Conservation (phyloP, 495 filamentous ascomycete species). For the Hypomontagnella monticulosa region DNA sequence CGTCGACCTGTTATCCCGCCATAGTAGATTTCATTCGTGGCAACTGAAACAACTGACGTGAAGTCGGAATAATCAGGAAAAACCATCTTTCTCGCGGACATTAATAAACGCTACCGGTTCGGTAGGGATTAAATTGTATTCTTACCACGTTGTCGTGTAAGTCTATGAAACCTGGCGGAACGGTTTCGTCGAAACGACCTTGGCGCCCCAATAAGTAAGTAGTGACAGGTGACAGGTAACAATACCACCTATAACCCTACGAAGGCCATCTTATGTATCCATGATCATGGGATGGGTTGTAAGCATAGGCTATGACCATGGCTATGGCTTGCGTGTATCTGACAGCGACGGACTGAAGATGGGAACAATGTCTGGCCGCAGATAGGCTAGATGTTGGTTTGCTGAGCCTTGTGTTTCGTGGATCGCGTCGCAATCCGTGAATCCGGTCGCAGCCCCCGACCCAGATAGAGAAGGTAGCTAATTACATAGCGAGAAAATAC, state of each 20-base stretch:
- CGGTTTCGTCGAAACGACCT: constrained; percentile 16
- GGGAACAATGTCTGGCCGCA: constrained; percentile 12
- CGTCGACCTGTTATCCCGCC: background rate
- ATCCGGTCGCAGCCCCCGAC: constrained; percentile 29
- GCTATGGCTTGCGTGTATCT: constrained; percentile 20
- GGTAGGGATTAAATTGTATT: constrained; percentile 17
- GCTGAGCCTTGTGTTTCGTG: constrained; percentile 31
- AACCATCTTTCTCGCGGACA: constrained; percentile 4
- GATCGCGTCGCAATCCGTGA: constrained; percentile 36
- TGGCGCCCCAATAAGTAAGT: constrained; percentile 7
- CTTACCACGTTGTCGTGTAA: constrained; percentile 16
- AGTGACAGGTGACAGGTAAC: constrained; percentile 10
- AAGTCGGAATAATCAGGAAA: constrained; percentile 22
- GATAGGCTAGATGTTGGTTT: constrained; percentile 28
- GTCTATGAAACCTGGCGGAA: constrained; percentile 24
- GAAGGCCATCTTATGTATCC: background rate
- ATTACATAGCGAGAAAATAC: background rate
- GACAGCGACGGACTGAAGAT: constrained; percentile 8
- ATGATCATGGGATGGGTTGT: background rate
- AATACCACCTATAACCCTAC: constrained; percentile 13
- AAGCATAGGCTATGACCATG: background rate
- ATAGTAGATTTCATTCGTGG: background rate
- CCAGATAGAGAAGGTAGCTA: constrained; percentile 40
- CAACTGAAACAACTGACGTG: constrained; percentile 3
- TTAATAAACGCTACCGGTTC: constrained; percentile 5